phyloP scores from a whole-genome alignment of 495 filamentous ascomycete species.

The Aspergillus saccharolyticus region DNA sequence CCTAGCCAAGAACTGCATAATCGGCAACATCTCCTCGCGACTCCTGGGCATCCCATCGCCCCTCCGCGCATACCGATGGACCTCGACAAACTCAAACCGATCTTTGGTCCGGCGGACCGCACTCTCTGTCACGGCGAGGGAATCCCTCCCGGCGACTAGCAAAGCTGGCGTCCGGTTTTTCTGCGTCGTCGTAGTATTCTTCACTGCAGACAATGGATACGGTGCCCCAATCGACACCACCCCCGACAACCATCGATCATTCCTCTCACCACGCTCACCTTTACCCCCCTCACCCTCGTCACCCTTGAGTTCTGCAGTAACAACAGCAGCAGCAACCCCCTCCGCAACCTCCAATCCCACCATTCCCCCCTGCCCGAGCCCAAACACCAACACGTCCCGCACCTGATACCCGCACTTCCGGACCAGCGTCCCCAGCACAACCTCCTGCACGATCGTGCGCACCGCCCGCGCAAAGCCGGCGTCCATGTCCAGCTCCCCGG shows the following conservation, averaged over 20 bases:
- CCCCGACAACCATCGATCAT: constrained; percentile 44
- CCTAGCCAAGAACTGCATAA: constrained; percentile 89
- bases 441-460: constrained; percentile 44
- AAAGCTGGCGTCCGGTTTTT: constrained; percentile 68
- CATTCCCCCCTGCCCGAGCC: constrained; percentile 86
- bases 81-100: constrained; percentile 67
- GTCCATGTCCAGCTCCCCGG: constrained; percentile 69
- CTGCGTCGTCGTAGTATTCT: background rate
- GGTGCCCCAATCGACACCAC: constrained; percentile 74
- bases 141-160: constrained; percentile 61
- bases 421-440: constrained; percentile 59
- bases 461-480: constrained; percentile 62
- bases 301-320: no score
- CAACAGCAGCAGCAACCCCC: constrained; percentile 25
- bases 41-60: constrained; percentile 81
- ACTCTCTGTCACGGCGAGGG: constrained; percentile 56
- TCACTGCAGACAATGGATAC: constrained; percentile 42
- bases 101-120: constrained; percentile 57
- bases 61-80: constrained; percentile 65
- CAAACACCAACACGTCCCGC: constrained; percentile 70
- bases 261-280: constrained; percentile 6
- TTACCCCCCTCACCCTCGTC: no score
- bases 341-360: constrained; percentile 60
- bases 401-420: constrained; percentile 64
- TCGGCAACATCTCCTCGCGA: constrained; percentile 81